phyloP scores from a whole-genome alignment of 2,329 filamentous ascomycete genomes.

The Atkinsonella hypoxylon region DNA sequence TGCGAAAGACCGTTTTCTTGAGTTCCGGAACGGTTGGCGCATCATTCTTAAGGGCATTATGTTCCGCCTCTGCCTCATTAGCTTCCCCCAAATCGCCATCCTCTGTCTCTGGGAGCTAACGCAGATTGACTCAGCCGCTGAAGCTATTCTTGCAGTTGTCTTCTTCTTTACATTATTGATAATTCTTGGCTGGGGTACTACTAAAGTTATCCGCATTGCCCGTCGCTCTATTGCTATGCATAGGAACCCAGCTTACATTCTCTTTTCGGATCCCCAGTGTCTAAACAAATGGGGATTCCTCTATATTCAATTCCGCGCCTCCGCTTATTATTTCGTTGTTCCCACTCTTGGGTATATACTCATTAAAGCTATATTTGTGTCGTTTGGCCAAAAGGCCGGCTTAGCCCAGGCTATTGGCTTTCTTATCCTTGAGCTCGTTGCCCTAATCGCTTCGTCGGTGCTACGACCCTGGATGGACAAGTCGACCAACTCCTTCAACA shows the following conservation, averaged over 20 bases:
- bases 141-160: constrained; percentile 75
- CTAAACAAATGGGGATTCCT: constrained; percentile 97
- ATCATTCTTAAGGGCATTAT: constrained; percentile 86
- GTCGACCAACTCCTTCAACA: constrained; percentile 92
- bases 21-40: constrained; percentile 88
- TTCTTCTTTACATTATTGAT: constrained; percentile 69
- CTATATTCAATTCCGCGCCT: constrained; percentile 90
- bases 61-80: constrained; percentile 79
- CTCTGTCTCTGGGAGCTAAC: constrained; percentile 91
- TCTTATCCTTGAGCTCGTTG: constrained; percentile 66
- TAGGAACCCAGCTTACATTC: constrained; percentile 87
- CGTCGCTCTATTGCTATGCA: constrained; percentile 48
- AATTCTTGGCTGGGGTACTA: constrained; percentile 72
- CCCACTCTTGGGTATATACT: constrained; percentile 65
- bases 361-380: constrained; percentile 82
- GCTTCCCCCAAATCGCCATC: constrained; percentile 80
- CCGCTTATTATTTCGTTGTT: constrained; percentile 88
- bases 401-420: constrained; percentile 73
- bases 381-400: constrained; percentile 58
- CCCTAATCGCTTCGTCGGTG: constrained; percentile 65
- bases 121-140: constrained; percentile 69
- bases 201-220: constrained; percentile 78
- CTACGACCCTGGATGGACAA: constrained; percentile 98
- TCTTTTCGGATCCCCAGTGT: constrained; percentile 82
- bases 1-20: constrained; percentile 72